Evolutionary conservation across 176 grass and related monocot species (phyloP).

Genomic region (Carex kokanica): DNA sequence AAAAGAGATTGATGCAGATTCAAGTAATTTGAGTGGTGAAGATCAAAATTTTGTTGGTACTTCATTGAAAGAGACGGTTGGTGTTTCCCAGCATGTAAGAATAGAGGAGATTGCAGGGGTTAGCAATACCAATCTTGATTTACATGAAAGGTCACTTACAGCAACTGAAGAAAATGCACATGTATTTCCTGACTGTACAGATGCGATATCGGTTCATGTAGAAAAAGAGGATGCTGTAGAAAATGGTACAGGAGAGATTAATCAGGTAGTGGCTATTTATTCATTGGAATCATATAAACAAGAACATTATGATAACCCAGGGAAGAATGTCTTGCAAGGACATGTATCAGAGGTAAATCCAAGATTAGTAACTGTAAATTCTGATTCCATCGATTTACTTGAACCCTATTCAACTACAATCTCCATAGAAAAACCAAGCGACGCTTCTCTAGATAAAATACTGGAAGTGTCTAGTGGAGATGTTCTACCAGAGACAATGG

Average conservation of each 20-base stretch:
- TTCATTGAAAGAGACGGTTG: constrained; percentile 17
- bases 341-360: background rate
- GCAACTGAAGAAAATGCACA: constrained; percentile 14
- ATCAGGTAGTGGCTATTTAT: constrained; percentile 9
- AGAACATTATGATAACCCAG: background rate
- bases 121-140: constrained; percentile 14
- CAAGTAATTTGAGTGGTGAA: constrained; percentile 27
- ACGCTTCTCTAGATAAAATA: background rate
- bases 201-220: background rate
- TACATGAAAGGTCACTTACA: constrained; percentile 15
- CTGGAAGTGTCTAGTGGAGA: constrained; percentile 5
- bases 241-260: background rate
- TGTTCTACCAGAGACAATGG: background rate
- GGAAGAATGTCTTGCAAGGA: background rate
- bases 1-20: constrained; percentile 28
- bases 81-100: constrained; percentile 32
- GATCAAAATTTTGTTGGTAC: constrained; percentile 19
- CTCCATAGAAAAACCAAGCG: background rate
- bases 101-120: constrained; percentile 31
- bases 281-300: constrained; percentile 12
- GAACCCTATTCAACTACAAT: constrained; percentile 9
- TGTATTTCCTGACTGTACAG: background rate
- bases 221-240: background rate
- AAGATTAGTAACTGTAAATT: constrained; percentile 17
- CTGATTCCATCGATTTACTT: background rate